phyloP scores from a whole-genome alignment of 495 filamentous ascomycete species.

The Tuber microsphaerosporum region DNA sequence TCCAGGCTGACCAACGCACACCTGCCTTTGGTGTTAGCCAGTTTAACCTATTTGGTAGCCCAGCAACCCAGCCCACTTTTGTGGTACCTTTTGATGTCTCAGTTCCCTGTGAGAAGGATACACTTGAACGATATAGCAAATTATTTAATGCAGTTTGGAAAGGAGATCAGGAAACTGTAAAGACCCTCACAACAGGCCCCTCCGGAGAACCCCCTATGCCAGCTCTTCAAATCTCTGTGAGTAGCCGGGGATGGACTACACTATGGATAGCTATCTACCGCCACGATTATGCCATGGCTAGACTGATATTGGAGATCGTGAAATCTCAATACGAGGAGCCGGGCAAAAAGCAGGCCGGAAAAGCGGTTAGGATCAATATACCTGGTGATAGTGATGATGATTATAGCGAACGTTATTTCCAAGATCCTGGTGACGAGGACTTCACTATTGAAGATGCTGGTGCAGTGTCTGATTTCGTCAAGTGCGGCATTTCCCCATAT shows the following conservation, averaged over 20 bases:
- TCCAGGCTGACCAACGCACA: background rate
- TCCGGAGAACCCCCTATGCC: constrained; percentile 55
- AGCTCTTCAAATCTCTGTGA: constrained; percentile 45
- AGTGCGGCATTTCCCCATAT: constrained; percentile 51
- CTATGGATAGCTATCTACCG: constrained; percentile 60
- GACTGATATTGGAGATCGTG: constrained; percentile 58
- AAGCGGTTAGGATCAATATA: constrained; percentile 23
- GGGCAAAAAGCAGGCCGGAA: constrained; percentile 10
- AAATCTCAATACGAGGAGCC: constrained; percentile 55
- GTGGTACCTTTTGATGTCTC: constrained; percentile 48
- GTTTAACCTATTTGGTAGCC: constrained; percentile 6
- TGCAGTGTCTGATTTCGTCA: constrained; percentile 55
- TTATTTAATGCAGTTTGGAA: constrained; percentile 37
- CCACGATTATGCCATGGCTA: constrained; percentile 56
- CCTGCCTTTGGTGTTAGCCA: background rate
- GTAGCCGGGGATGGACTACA: constrained; percentile 46
- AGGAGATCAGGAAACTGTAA: constrained; percentile 40
- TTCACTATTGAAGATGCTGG: constrained; percentile 69
- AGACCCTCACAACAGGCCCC: constrained; percentile 47
- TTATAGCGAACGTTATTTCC: constrained; percentile 46
- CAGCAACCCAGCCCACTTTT: constrained; percentile 40
- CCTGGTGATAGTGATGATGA: constrained; percentile 39
- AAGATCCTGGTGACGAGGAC: constrained; percentile 51
- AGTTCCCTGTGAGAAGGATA: constrained; percentile 50
- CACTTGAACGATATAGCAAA: constrained; percentile 23